Percentiles rank a stretch among this genome's conserved stretches.
phyloP scores from a whole-genome alignment of 2,329 filamentous ascomycete species.

The Pseudonectria buxi region DNA sequence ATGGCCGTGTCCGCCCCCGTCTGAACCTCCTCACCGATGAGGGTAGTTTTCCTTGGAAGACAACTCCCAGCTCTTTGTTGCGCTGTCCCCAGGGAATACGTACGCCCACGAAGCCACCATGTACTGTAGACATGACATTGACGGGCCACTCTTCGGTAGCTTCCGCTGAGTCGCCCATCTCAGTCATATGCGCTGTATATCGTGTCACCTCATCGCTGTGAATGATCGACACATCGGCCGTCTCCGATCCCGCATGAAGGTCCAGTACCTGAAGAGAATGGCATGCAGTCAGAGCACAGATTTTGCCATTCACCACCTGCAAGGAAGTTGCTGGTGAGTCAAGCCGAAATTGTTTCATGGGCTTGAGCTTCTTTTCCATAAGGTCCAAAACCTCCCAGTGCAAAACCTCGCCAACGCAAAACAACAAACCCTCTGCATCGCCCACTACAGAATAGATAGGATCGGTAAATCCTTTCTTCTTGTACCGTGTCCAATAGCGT shows the following conservation, averaged over 20 bases:
- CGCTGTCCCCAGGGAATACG: conserved; percentile 41
- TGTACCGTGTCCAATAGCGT: conserved; percentile 49
- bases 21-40: conserved; percentile 51
- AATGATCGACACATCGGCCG: conserved; percentile 30
- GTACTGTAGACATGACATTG: conserved; percentile 42
- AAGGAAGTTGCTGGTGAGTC: conserved; percentile 48
- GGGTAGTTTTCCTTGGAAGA: conserved; percentile 52
- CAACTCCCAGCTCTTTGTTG: conserved; percentile 34
- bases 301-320: conserved; percentile 38
- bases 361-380: conserved; percentile 43
- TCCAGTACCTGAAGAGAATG: conserved; percentile 53
- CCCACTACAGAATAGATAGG: conserved; percentile 52
- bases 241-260: conserved; percentile 32
- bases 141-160: conserved; percentile 30
- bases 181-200: conserved; percentile 39
- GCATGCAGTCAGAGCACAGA: conserved; percentile 44
- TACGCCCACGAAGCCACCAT: conserved; percentile 40
- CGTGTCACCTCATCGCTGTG: conserved; percentile 42
- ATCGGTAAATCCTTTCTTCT: conserved; percentile 35
- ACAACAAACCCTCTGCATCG: conserved; percentile 49
- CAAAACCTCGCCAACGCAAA: conserved; percentile 46
- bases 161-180: conserved; percentile 31
- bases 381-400: conserved; percentile 50
- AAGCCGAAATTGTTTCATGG: conserved; percentile 40
- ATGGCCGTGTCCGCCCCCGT: conserved; percentile 44